Evolutionary conservation across 163 green algal genomes (phyloP).

Genomic region (Scenedesmus sp.): DNA sequence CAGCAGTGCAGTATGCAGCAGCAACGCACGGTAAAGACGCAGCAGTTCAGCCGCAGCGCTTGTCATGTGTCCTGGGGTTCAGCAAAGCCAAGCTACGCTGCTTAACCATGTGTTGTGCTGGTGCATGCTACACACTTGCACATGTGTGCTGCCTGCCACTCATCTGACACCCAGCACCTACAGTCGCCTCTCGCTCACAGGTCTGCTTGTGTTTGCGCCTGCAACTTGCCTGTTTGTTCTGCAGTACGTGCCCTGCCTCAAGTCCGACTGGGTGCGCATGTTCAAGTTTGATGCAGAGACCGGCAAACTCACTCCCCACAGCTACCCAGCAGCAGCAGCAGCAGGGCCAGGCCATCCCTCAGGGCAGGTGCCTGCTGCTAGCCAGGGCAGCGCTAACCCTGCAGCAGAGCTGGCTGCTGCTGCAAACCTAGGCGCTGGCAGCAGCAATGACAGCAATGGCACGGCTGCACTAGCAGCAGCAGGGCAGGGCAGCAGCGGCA

Average conservation of each 20-base stretch:
- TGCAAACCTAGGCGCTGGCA: not conserved
- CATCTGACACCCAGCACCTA: not conserved
- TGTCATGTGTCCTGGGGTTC: too few species aligned
- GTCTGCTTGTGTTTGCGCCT: not conserved
- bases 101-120: too few species aligned
- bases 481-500: not conserved
- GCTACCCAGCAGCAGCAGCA: constrained; percentile 30
- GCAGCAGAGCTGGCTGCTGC: constrained; percentile 6
- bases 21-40: too few species aligned
- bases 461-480: constrained; percentile 10
- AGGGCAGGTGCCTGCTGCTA: not conserved
- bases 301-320: constrained; percentile 35
- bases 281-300: constrained; percentile 42
- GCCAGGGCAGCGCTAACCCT: not conserved
- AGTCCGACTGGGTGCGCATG: constrained; percentile 35
- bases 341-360: not conserved
- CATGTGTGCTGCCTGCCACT: too few species aligned
- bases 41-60: too few species aligned
- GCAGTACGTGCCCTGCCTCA: constrained; percentile 39
- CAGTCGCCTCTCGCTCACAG: not conserved
- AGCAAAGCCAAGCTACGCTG: too few species aligned
- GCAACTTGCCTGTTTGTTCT: not conserved
- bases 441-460: not conserved
- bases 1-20: too few species aligned
- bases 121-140: too few species aligned